Evolutionary conservation across 106 monocot species (phyloP).

Genomic region (Iris macrosiphon): DNA sequence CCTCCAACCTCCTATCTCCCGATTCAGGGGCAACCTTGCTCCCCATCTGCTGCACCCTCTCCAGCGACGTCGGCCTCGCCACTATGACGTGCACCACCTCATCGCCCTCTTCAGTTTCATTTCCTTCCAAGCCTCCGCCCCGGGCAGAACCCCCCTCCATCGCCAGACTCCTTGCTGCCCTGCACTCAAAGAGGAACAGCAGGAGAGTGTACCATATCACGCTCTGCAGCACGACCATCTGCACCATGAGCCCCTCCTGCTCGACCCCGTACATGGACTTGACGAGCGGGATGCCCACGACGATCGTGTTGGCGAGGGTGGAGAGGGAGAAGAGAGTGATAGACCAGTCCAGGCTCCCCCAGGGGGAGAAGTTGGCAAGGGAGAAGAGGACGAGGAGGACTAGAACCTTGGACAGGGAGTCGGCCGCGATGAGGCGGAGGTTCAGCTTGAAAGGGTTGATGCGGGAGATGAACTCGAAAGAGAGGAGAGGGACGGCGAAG

Average conservation of each 20-base stretch:
- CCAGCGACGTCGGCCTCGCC: background rate
- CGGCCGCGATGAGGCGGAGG: slow-evolving; percentile 49
- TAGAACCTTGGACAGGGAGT: slow-evolving; percentile 36
- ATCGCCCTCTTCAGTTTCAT: slow-evolving; percentile 12
- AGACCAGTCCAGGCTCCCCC: slow-evolving; percentile 35
- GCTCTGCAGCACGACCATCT: slow-evolving; percentile 49
- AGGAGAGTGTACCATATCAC: slow-evolving; percentile 51
- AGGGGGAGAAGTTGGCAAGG: slow-evolving; percentile 11
- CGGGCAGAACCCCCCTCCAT: background rate
- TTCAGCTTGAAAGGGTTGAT: slow-evolving; percentile 40
- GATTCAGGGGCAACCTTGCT: slow-evolving; percentile 11
- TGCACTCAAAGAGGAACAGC: slow-evolving; percentile 51
- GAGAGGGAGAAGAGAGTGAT: slow-evolving; percentile 53
- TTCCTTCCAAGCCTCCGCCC: background rate
- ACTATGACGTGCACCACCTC: slow-evolving; percentile 15
- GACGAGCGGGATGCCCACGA: slow-evolving; percentile 56
- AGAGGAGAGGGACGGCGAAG: slow-evolving; percentile 51
- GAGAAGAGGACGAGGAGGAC: slow-evolving; percentile 30
- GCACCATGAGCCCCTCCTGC: slow-evolving; percentile 35
- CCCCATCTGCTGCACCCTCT: slow-evolving; percentile 12
- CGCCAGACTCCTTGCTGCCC: slow-evolving; percentile 18
- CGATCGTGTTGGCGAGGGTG: slow-evolving; percentile 52
- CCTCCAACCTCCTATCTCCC: background rate
- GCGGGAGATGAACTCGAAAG: slow-evolving; percentile 49
- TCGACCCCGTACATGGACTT: slow-evolving; percentile 50